Evolutionary conservation across 371 early-diverging fungal genomes (phyloP), one percentile per base, ranked within the genome.

Genomic region (Apophysomyces sp.): DNA sequence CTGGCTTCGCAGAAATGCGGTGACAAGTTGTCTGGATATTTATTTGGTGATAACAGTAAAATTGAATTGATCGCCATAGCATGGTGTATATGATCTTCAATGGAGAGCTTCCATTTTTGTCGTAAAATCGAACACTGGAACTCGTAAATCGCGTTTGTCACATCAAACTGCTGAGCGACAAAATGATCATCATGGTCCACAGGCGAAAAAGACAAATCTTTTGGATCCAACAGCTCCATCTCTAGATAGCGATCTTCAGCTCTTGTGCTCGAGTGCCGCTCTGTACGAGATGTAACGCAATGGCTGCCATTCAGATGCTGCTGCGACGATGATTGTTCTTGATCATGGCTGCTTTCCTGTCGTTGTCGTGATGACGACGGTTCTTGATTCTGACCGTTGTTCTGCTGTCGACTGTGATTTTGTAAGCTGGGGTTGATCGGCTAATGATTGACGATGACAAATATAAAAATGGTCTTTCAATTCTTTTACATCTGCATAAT

Each of bases 171-270:
- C 30, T 55, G 21, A 31, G 32, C 51, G 51, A 61, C 51, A 49
- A 55, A 61, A 61, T 51, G 62, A 61, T 61, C 55, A 55, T 55
- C 28, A 49, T 55, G 34, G 36, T 55, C 62, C 12, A 30, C 3
- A 55, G 62, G 56, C 36, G 44, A 26, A 55, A 61, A 61, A 51
- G 55, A 61, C 56, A 61, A 55, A 44, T 55, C 32, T 32, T 55
- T 30, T 61, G 51, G 55, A 61, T 61, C 55, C 41, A 40, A 16
- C 41, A 40, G 41, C 54, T 54, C 61, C 61, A 53, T 60, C 54
- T 60, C 60, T 36, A 59, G 60, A 59, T 51, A 52, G 60, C 52
- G 36, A 59, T 59, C 52, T 59, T 59, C 60, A 59, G 60, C 52
- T 59, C 60, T 59, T 59, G 52, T 59, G 52, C 60, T 59, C 52